These are phyloP conservation scores for Primulina tabacum DNA, from an alignment of 257 asterid genomes.

Conservation along the genomic window DNA sequence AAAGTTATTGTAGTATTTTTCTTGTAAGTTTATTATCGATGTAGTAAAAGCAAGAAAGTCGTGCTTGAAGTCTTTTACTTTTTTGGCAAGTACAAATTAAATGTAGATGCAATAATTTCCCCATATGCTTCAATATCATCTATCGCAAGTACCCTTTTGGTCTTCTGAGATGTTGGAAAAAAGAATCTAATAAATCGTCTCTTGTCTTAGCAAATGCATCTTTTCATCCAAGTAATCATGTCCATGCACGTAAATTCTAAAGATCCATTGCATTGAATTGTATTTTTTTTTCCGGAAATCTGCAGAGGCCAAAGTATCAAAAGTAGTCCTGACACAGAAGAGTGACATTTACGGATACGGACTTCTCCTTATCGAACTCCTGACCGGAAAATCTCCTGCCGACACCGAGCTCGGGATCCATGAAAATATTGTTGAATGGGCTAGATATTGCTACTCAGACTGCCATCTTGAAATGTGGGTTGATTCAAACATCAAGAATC, in stretches of 20 bases:
- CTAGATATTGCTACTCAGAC: slow-evolving; percentile 75
- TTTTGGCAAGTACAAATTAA: slow-evolving; percentile 26
- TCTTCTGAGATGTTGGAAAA: slow-evolving; percentile 5
- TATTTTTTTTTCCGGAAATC: background rate
- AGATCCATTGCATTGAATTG: background rate
- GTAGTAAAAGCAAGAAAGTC: slow-evolving; percentile 14
- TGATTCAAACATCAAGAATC: slow-evolving; percentile 43
- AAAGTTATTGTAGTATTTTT: too few relatives aligned
- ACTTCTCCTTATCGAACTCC: slow-evolving; percentile 55
- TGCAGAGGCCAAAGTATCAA: slow-evolving; percentile 42
- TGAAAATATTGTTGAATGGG: slow-evolving; percentile 68
- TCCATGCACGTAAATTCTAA: slow-evolving; percentile 37
- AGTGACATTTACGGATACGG: slow-evolving; percentile 66
- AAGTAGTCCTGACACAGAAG: slow-evolving; percentile 38
- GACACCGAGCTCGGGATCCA: slow-evolving; percentile 53
- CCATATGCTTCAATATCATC: slow-evolving; percentile 13
- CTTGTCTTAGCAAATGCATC: background rate
- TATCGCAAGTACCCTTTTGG: slow-evolving; percentile 16
- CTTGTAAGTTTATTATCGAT: background rate
- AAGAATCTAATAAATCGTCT: slow-evolving; percentile 23
- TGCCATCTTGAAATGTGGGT: slow-evolving; percentile 78
- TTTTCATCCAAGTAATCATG: slow-evolving; percentile 27
- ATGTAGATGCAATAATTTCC: slow-evolving; percentile 7
- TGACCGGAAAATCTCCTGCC: slow-evolving; percentile 63
- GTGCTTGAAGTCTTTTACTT: slow-evolving; percentile 11